Conservation (phyloP, 1,139 yeast genomes). For the Yamadazyma epiphylla region DNA sequence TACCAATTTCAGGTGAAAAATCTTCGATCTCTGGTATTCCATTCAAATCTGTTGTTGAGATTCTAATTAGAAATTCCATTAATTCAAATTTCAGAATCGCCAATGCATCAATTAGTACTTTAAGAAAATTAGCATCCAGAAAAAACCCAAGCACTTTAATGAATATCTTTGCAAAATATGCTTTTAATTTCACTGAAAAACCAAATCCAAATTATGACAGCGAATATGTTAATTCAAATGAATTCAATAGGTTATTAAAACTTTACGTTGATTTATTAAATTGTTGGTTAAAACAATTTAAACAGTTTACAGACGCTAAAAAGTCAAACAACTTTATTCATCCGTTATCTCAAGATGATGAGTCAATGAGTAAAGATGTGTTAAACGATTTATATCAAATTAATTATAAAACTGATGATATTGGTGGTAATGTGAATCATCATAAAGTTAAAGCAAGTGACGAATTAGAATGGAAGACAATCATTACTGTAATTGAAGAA, state of each 20-base stretch:
- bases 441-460: slow-evolving; percentile 45
- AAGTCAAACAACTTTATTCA: slow-evolving; percentile 15
- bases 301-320: slow-evolving; percentile 19
- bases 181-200: slow-evolving; percentile 77
- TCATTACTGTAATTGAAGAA: slow-evolving; percentile 83
- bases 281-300: slow-evolving; percentile 74
- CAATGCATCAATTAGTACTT: slow-evolving; percentile 57
- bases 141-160: slow-evolving; percentile 71
- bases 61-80: slow-evolving; percentile 70
- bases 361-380: slow-evolving; percentile 37
- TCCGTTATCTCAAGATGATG: slow-evolving; percentile 35
- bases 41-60: slow-evolving; percentile 64
- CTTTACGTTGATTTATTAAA: slow-evolving; percentile 75
- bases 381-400: slow-evolving; percentile 44
- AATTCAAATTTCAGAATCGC: slow-evolving; percentile 64
- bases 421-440: slow-evolving; percentile 21
- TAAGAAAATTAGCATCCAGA: slow-evolving; percentile 62
- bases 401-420: slow-evolving; percentile 35
- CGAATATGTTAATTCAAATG: slow-evolving; percentile 51
- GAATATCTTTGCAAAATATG: slow-evolving; percentile 71
- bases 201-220: slow-evolving; percentile 47
- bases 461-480: slow-evolving; percentile 72
- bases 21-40: slow-evolving; percentile 37
- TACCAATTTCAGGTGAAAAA: slow-evolving; percentile 28
- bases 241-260: slow-evolving; percentile 57